These are phyloP conservation scores for Hepatocystis sp. DNA, from an alignment of 169 alveolate species.

Conservation along the genomic window DNA sequence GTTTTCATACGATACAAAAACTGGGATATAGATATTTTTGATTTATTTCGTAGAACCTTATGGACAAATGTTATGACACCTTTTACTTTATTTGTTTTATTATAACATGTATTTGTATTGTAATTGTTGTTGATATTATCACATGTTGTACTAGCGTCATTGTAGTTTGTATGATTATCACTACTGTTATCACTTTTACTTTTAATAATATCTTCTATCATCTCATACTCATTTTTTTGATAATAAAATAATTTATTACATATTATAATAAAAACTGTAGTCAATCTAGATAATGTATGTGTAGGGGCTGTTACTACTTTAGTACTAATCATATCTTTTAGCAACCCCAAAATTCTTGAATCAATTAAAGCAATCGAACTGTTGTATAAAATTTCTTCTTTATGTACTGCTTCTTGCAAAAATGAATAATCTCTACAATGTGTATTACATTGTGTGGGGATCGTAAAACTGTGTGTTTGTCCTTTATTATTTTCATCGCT, in stretches of 20 bases:
- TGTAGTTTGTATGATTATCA: constrained; percentile 26
- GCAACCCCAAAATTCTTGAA: constrained; percentile 41
- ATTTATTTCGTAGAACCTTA: no score
- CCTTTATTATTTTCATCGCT: no score
- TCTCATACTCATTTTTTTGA: constrained; percentile 49
- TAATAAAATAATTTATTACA: constrained; percentile 60
- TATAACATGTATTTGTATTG: no score
- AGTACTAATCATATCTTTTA: constrained; percentile 57
- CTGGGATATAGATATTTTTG: no score
- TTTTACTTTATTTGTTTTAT: no score
- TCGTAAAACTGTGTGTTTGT: no score
- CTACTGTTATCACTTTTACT: constrained; percentile 4
- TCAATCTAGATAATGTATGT: constrained; percentile 34
- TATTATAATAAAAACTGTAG: constrained; percentile 11
- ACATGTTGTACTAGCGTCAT: constrained; percentile 44
- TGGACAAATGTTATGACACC: no score
- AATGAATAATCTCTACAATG: constrained; percentile 6
- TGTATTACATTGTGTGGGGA: no score
- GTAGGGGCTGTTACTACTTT: constrained; percentile 38
- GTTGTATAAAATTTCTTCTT: constrained; percentile 45
- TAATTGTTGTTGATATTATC: no score
- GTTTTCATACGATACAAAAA: no score
- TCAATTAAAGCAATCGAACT: constrained; percentile 32
- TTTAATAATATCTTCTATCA: constrained; percentile 15
- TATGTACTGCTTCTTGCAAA: constrained; percentile 16